Conservation (phyloP, 257 asterid genomes). For the Galeopsis tetrahit region DNA sequence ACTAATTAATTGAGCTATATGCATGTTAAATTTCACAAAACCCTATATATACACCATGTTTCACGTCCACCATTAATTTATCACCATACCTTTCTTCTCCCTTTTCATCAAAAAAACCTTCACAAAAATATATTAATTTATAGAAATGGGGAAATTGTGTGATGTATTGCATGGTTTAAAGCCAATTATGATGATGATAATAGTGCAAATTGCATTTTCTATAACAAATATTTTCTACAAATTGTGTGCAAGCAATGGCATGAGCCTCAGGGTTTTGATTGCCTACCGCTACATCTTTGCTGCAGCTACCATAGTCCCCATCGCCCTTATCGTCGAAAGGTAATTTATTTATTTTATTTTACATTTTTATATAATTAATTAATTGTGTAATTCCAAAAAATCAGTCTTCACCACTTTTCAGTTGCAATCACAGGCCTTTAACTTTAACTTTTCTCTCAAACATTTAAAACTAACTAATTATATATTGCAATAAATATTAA, state of each 20-base stretch:
- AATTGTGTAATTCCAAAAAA: no score
- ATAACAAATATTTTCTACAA: constrained; percentile 58
- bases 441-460: no score
- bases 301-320: constrained; percentile 53
- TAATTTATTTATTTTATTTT: constrained; percentile 8
- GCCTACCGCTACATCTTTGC: constrained; percentile 75
- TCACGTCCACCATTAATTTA: no score
- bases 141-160: constrained; percentile 48
- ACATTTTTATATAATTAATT: no score
- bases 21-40: no score
- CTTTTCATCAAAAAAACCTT: no score
- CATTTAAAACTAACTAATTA: no score
- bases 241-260: constrained; percentile 53
- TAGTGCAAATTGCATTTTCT: constrained; percentile 43
- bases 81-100: no score
- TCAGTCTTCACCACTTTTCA: no score
- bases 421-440: background rate
- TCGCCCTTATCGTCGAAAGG: constrained; percentile 72
- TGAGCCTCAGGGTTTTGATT: constrained; percentile 54
- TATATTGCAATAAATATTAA: background rate
- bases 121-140: no score
- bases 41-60: no score
- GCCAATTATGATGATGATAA: constrained; percentile 65
- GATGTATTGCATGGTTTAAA: constrained; percentile 53
- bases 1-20: no score